Base-by-base conservation (phyloP, 2,329 filamentous ascomycete genomes). In the Fusarium pseudocircinatum region DNA sequence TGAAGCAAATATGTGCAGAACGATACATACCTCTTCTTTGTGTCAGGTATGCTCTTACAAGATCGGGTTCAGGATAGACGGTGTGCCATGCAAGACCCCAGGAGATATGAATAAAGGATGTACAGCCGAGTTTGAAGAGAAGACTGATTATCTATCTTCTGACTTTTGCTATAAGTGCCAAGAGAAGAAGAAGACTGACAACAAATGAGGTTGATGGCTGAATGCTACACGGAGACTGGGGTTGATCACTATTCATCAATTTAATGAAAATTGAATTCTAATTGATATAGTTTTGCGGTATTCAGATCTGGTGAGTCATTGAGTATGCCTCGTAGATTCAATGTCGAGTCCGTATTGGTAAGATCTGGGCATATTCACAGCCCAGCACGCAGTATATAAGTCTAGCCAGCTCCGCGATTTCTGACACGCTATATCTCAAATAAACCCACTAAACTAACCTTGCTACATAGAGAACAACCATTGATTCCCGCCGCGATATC, bases 171-270 rank as follows among this genome's bases (percentile, higher is more conserved):
- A 6, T 2, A 16, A 37, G 14, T 53, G 50, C 10, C 14, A 16
- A 34, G 14, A 53, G 7, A 28, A 14, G 24, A 37, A 46, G 13
- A 22, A 44, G 22, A 12, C 26, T 3, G 20, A 8, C 10, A 44
- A 18, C 11, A 36, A 36, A 8, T 57, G 16, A 44, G 10, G 13
- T 15, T 11, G 10, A 37, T 15, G 10, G 44, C 20, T 20, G 15
- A 44, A 7, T 8, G 18, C 7, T 16, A 7, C 4, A 11, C 10
- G 1, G 18, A 52, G 18, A 3, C 2, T 2, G 3, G 13, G 9
- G 10, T 3, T 28, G 9, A 37, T 20, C 13, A 36, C 8, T 16
- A 5, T n/a, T 0, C 14, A 32, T 50, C 8, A 6, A 12, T 18
- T 18, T 34, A 11, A 20, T 32, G 11, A 50, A 32, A 4, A 13